A percentile compares a stretch with the other conserved stretches of the same genome.
Conservation (phyloP, 345 rosid genomes). For the Alliaria petiolata region DNA sequence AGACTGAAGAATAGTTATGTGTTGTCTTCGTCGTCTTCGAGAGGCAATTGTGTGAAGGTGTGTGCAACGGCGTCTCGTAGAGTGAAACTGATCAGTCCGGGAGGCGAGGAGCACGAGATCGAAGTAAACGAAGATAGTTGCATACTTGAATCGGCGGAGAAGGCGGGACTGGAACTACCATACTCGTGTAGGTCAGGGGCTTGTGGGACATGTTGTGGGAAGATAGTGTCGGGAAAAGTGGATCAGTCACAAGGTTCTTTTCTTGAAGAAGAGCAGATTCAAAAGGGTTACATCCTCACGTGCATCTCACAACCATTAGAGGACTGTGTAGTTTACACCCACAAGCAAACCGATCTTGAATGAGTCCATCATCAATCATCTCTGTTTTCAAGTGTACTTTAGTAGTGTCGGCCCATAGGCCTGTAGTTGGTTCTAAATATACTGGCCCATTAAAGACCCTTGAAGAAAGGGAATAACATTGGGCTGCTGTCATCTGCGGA, state of each 20-base stretch:
- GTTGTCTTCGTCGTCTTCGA: not conserved
- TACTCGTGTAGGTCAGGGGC: conserved; percentile 24
- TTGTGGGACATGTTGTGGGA: conserved; percentile 18
- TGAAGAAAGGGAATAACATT: too few relatives aligned
- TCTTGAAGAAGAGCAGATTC: conserved; percentile 6
- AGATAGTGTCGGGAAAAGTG: conserved; percentile 12
- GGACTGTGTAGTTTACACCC: conserved; percentile 12
- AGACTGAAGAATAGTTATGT: not conserved
- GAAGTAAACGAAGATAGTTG: not conserved
- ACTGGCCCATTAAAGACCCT: too few relatives aligned
- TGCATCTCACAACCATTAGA: conserved; percentile 1
- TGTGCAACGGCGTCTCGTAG: not conserved
- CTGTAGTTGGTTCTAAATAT: too few relatives aligned
- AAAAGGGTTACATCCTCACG: conserved; percentile 16
- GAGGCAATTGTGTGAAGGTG: not conserved
- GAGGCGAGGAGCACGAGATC: conserved; percentile 13
- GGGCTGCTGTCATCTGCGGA: too few relatives aligned
- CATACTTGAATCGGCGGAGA: conserved; percentile 23
- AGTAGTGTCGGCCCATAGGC: too few relatives aligned
- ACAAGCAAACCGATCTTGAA: conserved; percentile 9
- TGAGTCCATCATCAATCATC: not conserved
- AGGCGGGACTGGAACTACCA: conserved; percentile 12
- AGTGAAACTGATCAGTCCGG: conserved; percentile 11
- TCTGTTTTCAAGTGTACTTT: too few relatives aligned
- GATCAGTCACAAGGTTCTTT: conserved; percentile 22